Base-by-base conservation (phyloP, 345 rosid species). In the Brassica juncea region DNA sequence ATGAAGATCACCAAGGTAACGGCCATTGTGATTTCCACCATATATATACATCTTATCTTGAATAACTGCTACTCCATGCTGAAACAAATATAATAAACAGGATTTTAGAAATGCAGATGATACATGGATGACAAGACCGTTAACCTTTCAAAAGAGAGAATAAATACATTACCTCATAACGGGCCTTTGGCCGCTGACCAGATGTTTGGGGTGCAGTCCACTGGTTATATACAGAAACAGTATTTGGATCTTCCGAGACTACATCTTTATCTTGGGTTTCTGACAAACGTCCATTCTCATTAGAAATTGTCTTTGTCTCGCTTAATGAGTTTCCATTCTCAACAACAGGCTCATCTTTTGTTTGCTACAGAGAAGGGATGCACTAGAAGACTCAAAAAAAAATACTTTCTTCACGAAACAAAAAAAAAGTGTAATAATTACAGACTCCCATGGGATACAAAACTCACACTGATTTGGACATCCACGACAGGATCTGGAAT, bases 11-110 rank as follows among this genome's bases (percentile, higher is more conserved):
- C 58, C 58, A 52, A 52, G 58, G 58, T 52, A 52, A 52, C 58
- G 58, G 58, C 58, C 58, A 52, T 52, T 52, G 58, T 52, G 58
- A 52, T 52, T 52, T 15, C 58, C 58, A 52, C 58, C 58, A 52
- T 52, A 52, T 52, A 52, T 52, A 52, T 52, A 52, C 58, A 52
- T 52, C 58, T 52, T 52, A 52, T 52, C 58, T 52, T 52, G 58
- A 52, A 52, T 52, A 52, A 52, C 58, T 52, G 58, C 58, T 15
- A 23, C 58, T n/a, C 58, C 58, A 52, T 52, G 58, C 58, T 52
- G 58, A 52, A 15, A 2, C 58, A 52, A 15, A 52, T n/a, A 5
- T 52, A 21, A 4, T 5, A 52, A 52, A 52, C 21, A 1, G 5
- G 21, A 52, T 4, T n/a, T 52, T 1, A 15, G 2, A 5, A 52